Evolutionary conservation across 345 rosid species (phyloP).

Genomic region (Euphorbia tirucalli): DNA sequence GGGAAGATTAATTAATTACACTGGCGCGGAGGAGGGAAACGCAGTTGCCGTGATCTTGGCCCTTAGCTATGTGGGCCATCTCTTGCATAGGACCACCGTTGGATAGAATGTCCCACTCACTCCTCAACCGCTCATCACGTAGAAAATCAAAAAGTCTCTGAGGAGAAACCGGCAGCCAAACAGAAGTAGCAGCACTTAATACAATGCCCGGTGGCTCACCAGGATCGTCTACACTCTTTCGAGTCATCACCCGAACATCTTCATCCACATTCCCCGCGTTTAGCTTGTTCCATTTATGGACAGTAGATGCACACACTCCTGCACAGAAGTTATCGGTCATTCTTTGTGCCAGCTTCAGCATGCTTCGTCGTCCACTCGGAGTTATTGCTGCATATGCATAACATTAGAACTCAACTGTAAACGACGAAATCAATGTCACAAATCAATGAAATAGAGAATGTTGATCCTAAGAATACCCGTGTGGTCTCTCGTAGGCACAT

Average conservation of each 20-base stretch:
- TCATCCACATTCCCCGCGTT: slow-evolving; percentile 66
- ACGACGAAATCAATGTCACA: no score
- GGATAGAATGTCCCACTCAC: slow-evolving; percentile 98
- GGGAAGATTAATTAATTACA: slow-evolving; percentile 34
- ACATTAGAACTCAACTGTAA: no score
- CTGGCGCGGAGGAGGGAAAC: slow-evolving; percentile 90
- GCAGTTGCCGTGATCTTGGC: slow-evolving; percentile 93
- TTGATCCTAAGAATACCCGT: slow-evolving; percentile 33
- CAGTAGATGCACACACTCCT: slow-evolving; percentile 84
- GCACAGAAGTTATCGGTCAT: slow-evolving; percentile 97
- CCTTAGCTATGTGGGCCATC: slow-evolving; percentile 93
- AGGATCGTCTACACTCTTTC: slow-evolving; percentile 78
- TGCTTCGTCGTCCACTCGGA: slow-evolving; percentile 75
- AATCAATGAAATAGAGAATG: no score
- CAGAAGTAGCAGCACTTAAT: slow-evolving; percentile 87
- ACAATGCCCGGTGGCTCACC: slow-evolving; percentile 97
- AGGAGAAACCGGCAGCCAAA: slow-evolving; percentile 83
- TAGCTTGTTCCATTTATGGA: slow-evolving; percentile 85
- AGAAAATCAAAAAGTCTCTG: slow-evolving; percentile 77
- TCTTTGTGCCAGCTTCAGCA: slow-evolving; percentile 85
- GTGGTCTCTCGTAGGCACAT: slow-evolving; percentile 49
- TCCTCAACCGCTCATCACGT: slow-evolving; percentile 73
- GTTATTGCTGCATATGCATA: slow-evolving; percentile 41
- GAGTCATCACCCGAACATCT: slow-evolving; percentile 85
- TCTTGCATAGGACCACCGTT: slow-evolving; percentile 97